A percentile compares a stretch with the other conserved stretches of the same genome.
phyloP scores from a whole-genome alignment of 2,329 filamentous ascomycete genomes.

The Cadophora gregata region DNA sequence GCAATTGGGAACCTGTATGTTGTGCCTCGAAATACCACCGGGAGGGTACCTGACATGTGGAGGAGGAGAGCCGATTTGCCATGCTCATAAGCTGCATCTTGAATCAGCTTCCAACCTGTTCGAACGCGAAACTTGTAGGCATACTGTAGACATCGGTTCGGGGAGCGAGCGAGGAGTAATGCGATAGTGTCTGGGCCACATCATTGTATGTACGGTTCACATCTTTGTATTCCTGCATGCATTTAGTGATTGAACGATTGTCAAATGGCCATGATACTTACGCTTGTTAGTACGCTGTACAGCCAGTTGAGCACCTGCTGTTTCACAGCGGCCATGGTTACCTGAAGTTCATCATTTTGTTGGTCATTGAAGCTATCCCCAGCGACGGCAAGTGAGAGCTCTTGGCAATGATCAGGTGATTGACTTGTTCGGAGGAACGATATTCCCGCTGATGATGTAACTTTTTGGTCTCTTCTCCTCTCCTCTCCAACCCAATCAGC shows the following conservation, averaged over 20 bases:
- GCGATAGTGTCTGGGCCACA: slow-evolving; percentile 79
- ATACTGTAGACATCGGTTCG: slow-evolving; percentile 95
- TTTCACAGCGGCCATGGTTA: slow-evolving; percentile 66
- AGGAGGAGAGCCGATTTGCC: slow-evolving; percentile 86
- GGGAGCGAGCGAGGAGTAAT: slow-evolving; percentile 80
- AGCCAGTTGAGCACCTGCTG: slow-evolving; percentile 95
- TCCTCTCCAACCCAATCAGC: not conserved
- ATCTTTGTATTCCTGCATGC: slow-evolving; percentile 83
- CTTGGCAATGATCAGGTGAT: slow-evolving; percentile 32
- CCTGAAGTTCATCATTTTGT: slow-evolving; percentile 27
- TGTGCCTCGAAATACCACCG: slow-evolving; percentile 87
- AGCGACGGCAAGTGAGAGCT: slow-evolving; percentile 13
- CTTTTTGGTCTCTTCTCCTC: no score
- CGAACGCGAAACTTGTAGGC: slow-evolving; percentile 37
- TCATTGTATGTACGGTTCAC: slow-evolving; percentile 93
- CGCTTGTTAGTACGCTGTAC: slow-evolving; percentile 85
- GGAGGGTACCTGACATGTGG: slow-evolving; percentile 84
- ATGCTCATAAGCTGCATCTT: slow-evolving; percentile 77
- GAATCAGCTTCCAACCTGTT: slow-evolving; percentile 39
- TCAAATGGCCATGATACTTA: slow-evolving; percentile 47
- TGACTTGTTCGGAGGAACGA: not conserved
- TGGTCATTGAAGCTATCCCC: slow-evolving; percentile 35
- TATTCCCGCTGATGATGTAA: not conserved
- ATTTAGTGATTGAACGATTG: slow-evolving; percentile 25
- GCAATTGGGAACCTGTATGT: slow-evolving; percentile 91